phyloP scores from a whole-genome alignment of 2,329 filamentous ascomycete species.

The Trematosphaeria pertusa region DNA sequence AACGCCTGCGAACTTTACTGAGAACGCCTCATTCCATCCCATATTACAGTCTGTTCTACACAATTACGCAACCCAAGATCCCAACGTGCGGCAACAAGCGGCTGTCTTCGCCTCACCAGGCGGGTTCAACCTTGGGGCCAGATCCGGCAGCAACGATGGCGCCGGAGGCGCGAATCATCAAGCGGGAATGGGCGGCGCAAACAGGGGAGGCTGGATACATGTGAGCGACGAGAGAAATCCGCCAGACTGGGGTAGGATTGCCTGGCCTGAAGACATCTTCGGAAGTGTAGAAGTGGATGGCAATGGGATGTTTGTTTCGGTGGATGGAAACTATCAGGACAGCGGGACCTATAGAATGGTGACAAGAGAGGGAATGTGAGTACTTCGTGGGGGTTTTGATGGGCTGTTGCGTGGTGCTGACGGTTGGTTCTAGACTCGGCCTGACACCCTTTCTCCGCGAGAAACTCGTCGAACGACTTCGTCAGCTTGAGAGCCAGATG shows the following conservation, averaged over 20 bases:
- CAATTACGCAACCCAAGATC: conserved; percentile 62
- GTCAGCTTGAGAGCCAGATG: conserved; percentile 27
- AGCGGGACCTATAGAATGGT: conserved; percentile 68
- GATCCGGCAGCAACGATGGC: conserved; percentile 51
- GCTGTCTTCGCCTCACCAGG: conserved; percentile 66
- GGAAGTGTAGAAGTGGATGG: conserved; percentile 69
- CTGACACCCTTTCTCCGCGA: conserved; percentile 56
- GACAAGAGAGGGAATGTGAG: conserved; percentile 66
- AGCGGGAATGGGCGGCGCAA: conserved; percentile 64
- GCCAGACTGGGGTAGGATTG: conserved; percentile 69
- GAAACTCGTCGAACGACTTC: conserved; percentile 57
- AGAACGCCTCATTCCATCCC: conserved; percentile 63
- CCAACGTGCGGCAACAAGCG: conserved; percentile 64
- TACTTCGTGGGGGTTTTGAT: too few relatives aligned
- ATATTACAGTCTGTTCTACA: conserved; percentile 64
- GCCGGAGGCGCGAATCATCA: conserved; percentile 65
- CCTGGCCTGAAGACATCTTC: conserved; percentile 71
- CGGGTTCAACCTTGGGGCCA: conserved; percentile 58
- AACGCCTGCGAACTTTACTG: conserved; percentile 61
- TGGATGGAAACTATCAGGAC: conserved; percentile 64
- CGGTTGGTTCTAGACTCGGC: conserved; percentile 48
- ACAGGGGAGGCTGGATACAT: conserved; percentile 68
- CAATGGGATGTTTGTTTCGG: conserved; percentile 63
- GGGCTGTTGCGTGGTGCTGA: too few relatives aligned
- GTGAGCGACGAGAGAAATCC: conserved; percentile 66